A percentile compares a stretch with the other conserved stretches of the same genome.
Conservation (phyloP, 2,329 filamentous ascomycete genomes). For the Bipolaris victoriae region DNA sequence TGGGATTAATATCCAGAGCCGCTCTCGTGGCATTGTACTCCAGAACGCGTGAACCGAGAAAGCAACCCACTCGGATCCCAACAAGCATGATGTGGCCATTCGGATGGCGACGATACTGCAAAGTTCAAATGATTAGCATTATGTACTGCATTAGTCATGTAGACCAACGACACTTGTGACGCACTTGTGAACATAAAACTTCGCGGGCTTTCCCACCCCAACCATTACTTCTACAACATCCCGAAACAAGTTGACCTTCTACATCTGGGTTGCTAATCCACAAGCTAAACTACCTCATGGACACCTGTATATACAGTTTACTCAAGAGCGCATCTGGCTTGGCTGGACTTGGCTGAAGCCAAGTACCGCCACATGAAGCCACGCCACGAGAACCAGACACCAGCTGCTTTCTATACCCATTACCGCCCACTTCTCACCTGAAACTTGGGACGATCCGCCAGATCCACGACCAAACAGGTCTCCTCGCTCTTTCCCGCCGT, state of each 20-base stretch:
- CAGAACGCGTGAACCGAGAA: background rate
- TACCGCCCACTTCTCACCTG: constrained; percentile 41
- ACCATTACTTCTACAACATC: background rate
- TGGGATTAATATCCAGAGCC: background rate
- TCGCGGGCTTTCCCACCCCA: background rate
- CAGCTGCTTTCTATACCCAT: background rate
- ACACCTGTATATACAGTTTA: background rate
- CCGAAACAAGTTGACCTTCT: background rate
- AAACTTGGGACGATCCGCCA: constrained; percentile 51
- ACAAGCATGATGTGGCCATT: background rate
- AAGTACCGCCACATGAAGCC: background rate
- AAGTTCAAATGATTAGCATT: background rate
- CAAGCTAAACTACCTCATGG: background rate
- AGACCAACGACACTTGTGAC: constrained; percentile 1
- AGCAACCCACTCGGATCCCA: background rate
- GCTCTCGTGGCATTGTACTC: background rate
- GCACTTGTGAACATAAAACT: background rate
- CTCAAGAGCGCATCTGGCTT: background rate
- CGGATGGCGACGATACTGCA: too few relatives aligned
- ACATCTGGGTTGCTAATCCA: background rate
- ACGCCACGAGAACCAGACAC: background rate
- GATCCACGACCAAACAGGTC: constrained; percentile 71
- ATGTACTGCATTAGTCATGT: background rate
- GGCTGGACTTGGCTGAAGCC: background rate
- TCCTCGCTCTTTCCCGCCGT: constrained; percentile 73